These are phyloP conservation scores for Prorocentrum cordatum DNA, from an alignment of 169 alveolate species.

Conservation along the genomic window DNA sequence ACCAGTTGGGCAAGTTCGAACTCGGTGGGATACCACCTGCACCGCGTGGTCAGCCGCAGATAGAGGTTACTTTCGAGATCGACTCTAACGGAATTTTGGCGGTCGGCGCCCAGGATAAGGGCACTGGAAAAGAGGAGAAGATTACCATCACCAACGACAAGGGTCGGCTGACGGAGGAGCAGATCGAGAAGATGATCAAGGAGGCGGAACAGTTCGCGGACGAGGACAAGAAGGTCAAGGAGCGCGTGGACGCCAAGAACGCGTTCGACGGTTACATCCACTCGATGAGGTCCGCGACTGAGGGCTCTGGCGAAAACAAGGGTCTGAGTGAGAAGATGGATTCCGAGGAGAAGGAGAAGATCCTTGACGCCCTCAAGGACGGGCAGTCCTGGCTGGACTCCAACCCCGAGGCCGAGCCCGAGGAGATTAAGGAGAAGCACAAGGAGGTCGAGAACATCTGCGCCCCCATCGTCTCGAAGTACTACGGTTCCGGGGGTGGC, in stretches of 20 bases:
- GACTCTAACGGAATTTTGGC: conserved; percentile 90
- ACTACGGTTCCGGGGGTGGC: conserved; percentile 81
- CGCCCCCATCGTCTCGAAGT: conserved; percentile 89
- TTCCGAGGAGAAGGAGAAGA: conserved; percentile 83
- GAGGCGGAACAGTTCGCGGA: conserved; percentile 93
- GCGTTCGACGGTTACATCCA: conserved; percentile 85
- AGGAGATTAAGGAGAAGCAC: conserved; percentile 85
- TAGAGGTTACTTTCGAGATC: conserved; percentile 89
- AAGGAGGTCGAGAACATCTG: conserved; percentile 87
- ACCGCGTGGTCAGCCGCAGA: conserved; percentile 79
- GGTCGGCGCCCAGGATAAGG: conserved; percentile 91
- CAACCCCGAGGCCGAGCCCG: conserved; percentile 88
- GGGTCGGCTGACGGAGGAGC: conserved; percentile 88
- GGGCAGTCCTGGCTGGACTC: conserved; percentile 86
- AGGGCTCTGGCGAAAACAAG: conserved; percentile 78
- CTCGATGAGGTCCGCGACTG: conserved; percentile 84
- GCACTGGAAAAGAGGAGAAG: conserved; percentile 87
- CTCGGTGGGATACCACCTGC: conserved; percentile 92
- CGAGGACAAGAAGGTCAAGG: conserved; percentile 84
- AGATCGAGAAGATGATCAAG: conserved; percentile 84
- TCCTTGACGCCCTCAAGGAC: conserved; percentile 75
- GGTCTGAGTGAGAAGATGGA: conserved; percentile 82
- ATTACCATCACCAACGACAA: conserved; percentile 89
- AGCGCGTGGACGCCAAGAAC: conserved; percentile 87
- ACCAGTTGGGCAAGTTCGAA: conserved; percentile 91